phyloP scores from a whole-genome alignment of 257 asterid genomes.

The Rauvolfia tetraphylla region DNA sequence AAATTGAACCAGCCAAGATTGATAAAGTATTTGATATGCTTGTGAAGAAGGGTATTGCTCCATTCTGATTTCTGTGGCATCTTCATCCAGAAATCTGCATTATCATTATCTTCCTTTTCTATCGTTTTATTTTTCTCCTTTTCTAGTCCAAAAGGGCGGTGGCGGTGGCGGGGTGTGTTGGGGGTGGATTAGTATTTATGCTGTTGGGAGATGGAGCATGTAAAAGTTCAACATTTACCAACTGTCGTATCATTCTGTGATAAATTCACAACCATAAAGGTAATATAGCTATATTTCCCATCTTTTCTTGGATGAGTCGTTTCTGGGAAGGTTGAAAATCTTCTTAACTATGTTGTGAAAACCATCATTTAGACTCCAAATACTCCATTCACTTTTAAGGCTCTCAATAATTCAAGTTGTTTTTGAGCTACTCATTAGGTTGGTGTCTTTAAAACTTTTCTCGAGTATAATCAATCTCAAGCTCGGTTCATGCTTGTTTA shows the following conservation, averaged over 20 bases:
- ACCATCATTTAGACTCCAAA: too few species aligned
- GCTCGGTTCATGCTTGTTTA: too few species aligned
- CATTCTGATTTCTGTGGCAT: constrained; percentile 13
- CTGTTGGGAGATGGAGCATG: not conserved
- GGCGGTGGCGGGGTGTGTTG: too few species aligned
- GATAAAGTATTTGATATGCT: constrained; percentile 77
- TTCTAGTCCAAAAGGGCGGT: not conserved
- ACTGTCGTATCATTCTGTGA: not conserved
- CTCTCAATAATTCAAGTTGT: too few species aligned
- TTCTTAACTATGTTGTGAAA: too few species aligned
- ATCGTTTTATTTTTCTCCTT: not conserved
- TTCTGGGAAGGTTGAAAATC: not conserved
- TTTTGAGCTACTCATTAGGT: too few species aligned
- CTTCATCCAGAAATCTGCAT: not conserved
- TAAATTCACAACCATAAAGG: not conserved
- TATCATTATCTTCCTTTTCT: not conserved
- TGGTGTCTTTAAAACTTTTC: too few species aligned
- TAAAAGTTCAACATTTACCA: not conserved
- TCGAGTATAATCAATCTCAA: too few species aligned
- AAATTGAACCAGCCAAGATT: constrained; percentile 58
- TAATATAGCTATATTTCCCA: not conserved
- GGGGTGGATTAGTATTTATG: not conserved
- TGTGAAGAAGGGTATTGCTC: constrained; percentile 59
- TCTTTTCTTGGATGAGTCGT: not conserved
- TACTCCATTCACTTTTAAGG: too few species aligned